Conservation (phyloP, 2,329 filamentous ascomycete species). For the Penicillium sp. region DNA sequence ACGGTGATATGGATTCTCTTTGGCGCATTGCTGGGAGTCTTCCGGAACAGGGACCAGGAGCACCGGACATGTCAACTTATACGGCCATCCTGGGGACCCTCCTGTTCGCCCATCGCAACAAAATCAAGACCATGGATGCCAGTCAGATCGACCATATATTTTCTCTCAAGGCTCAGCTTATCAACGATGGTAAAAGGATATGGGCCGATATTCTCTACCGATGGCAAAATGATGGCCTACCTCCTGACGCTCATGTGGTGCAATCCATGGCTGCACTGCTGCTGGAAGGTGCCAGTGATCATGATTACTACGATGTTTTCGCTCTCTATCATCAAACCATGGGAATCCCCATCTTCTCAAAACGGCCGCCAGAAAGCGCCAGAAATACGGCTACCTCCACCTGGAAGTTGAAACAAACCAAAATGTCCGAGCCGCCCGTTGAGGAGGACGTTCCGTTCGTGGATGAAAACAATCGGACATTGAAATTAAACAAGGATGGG, state of each 20-base stretch:
- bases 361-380: conserved; percentile 21
- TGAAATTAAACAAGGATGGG: conserved; percentile 23
- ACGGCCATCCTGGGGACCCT: conserved; percentile 81
- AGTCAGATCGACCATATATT: conserved; percentile 30
- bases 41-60: conserved; percentile 61
- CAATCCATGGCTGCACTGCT: conserved; percentile 78
- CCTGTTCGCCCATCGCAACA: conserved; percentile 46
- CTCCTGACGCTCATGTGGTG: conserved; percentile 76
- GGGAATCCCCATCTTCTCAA: conserved; percentile 58
- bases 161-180: conserved; percentile 37
- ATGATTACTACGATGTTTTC: conserved; percentile 71
- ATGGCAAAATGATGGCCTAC: conserved; percentile 70
- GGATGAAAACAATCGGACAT: conserved; percentile 22
- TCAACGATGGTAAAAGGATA: conserved; percentile 69
- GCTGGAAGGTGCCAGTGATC: conserved; percentile 59
- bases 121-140: conserved; percentile 30
- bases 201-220: conserved; percentile 79
- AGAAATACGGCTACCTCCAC: conserved; percentile 3
- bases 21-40: conserved; percentile 75
- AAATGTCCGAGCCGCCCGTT: background rate
- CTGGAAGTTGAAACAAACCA: conserved; percentile 5
- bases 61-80: conserved; percentile 73
- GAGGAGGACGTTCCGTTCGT: conserved; percentile 34
- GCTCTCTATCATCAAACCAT: conserved; percentile 79
- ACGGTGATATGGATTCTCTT: conserved; percentile 74